Evolutionary conservation across 176 grass and related monocot genomes (phyloP).

Genomic region (Eragrostis curvula): DNA sequence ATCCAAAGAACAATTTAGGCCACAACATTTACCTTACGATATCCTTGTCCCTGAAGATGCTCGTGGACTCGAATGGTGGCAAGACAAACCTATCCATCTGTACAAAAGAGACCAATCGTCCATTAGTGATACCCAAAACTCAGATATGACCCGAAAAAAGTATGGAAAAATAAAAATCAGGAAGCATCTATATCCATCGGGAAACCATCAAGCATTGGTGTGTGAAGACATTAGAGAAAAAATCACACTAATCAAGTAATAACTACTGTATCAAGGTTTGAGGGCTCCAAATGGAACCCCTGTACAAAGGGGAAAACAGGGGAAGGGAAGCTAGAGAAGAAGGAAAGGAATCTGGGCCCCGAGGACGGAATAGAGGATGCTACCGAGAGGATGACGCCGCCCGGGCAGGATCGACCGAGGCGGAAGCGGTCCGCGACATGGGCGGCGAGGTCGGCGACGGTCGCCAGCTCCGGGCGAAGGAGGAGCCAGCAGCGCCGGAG

Average conservation of each 20-base stretch:
- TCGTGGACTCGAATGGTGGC: constrained; percentile 68
- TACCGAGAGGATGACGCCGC: constrained; percentile 64
- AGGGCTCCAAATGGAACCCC: neutral
- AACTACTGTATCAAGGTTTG: neutral
- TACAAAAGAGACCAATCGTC: constrained; percentile 30
- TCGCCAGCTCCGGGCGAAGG: constrained; percentile 62
- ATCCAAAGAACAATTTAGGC: constrained; percentile 1
- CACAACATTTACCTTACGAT: constrained; percentile 64
- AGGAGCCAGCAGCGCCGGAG: constrained; percentile 80
- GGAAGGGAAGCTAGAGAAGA: neutral
- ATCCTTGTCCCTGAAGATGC: constrained; percentile 89
- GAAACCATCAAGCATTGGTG: constrained; percentile 19
- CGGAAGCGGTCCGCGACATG: constrained; percentile 54
- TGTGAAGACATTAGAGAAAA: neutral
- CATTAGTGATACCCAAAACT: constrained; percentile 1
- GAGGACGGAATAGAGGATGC: neutral
- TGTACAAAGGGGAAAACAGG: neutral
- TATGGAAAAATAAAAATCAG: neutral
- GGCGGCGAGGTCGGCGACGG: constrained; percentile 60
- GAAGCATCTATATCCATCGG: neutral
- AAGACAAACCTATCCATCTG: constrained; percentile 86
- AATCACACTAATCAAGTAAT: neutral
- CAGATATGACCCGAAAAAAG: neutral
- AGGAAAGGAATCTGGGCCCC: neutral
- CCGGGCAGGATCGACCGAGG: constrained; percentile 53